These are phyloP conservation scores for Arthrinium phaeospermum DNA, from an alignment of 2,329 filamentous ascomycete genomes.

Conservation along the genomic window DNA sequence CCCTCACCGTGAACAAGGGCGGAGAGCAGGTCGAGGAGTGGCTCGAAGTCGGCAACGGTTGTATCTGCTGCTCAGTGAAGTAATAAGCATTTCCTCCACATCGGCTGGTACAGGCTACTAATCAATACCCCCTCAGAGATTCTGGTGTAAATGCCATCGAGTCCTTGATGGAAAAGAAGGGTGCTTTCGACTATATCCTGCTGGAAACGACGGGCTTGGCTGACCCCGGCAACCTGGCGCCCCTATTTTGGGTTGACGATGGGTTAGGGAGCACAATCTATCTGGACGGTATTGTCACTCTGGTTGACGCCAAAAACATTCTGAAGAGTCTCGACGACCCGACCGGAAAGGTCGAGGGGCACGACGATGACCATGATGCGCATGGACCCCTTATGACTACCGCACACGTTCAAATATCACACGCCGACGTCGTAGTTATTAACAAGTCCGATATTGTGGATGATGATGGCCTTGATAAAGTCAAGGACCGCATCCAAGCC, in stretches of 20 bases:
- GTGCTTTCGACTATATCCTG: slow-evolving; percentile 95
- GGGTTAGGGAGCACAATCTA: slow-evolving; percentile 95
- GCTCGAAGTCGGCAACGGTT: slow-evolving; percentile 95
- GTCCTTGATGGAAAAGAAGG: slow-evolving; percentile 90
- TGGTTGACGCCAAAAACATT: slow-evolving; percentile 95
- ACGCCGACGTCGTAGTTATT: slow-evolving; percentile 92
- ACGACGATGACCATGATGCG: slow-evolving; percentile 55
- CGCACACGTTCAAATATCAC: slow-evolving; percentile 94
- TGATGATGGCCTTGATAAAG: slow-evolving; percentile 68
- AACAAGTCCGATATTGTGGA: slow-evolving; percentile 92
- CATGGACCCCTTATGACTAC: slow-evolving; percentile 80
- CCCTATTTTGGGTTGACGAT: slow-evolving; percentile 97
- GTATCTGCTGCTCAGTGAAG: slow-evolving; percentile 98
- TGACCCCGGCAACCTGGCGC: slow-evolving; percentile 93
- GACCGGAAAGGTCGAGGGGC: slow-evolving; percentile 56
- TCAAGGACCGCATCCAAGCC: slow-evolving; percentile 74
- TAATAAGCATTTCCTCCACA: slow-evolving; percentile 43
- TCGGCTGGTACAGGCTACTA: slow-evolving; percentile 31
- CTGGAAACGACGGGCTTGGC: slow-evolving; percentile 95
- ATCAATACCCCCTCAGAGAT: slow-evolving; percentile 63
- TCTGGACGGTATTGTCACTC: slow-evolving; percentile 92
- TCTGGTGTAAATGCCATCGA: slow-evolving; percentile 94
- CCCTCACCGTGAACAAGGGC: slow-evolving; percentile 86
- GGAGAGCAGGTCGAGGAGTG: slow-evolving; percentile 88
- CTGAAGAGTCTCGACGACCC: slow-evolving; percentile 80